Evolutionary conservation across 2,329 filamentous ascomycete genomes (phyloP).

Genomic region (Microsporum audouinii): DNA sequence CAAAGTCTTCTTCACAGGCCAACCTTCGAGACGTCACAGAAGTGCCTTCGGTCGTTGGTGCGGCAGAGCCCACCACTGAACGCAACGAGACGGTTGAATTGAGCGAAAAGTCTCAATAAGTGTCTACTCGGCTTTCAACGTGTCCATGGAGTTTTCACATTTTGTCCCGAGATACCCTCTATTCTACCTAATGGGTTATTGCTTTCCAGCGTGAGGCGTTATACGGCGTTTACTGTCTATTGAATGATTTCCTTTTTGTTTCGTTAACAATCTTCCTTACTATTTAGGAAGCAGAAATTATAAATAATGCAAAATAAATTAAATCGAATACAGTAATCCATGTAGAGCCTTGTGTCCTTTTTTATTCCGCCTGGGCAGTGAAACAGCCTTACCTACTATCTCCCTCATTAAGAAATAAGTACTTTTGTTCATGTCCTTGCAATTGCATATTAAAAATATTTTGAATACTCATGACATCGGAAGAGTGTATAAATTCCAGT

Average conservation of each 20-base stretch:
- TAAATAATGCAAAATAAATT: too few relatives aligned
- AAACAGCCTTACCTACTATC: too few relatives aligned
- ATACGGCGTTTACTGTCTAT: not conserved
- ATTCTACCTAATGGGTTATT: not conserved
- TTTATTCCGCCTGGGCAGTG: too few relatives aligned
- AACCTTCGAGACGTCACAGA: constrained; percentile 1
- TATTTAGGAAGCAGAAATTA: not conserved
- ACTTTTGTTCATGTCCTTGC: too few relatives aligned
- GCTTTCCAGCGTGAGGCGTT: not conserved
- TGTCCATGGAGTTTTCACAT: not conserved
- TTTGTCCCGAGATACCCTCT: not conserved
- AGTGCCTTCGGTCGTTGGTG: not conserved
- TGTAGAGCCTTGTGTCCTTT: too few relatives aligned
- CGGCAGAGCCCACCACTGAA: not conserved
- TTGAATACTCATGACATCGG: too few relatives aligned
- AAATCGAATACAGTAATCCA: too few relatives aligned
- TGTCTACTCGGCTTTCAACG: not conserved
- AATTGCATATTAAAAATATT: too few relatives aligned
- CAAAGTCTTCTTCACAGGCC: constrained; percentile 1
- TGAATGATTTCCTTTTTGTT: not conserved
- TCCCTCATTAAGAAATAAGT: too few relatives aligned
- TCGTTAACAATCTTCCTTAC: not conserved
- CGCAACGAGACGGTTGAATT: not conserved
- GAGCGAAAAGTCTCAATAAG: not conserved
- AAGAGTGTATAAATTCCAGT: too few relatives aligned